A percentile compares a stretch with the other conserved stretches of the same genome.
These are phyloP conservation scores for Bruguiera gymnorhiza DNA, from an alignment of 345 rosid genomes.

Conservation along the genomic window DNA sequence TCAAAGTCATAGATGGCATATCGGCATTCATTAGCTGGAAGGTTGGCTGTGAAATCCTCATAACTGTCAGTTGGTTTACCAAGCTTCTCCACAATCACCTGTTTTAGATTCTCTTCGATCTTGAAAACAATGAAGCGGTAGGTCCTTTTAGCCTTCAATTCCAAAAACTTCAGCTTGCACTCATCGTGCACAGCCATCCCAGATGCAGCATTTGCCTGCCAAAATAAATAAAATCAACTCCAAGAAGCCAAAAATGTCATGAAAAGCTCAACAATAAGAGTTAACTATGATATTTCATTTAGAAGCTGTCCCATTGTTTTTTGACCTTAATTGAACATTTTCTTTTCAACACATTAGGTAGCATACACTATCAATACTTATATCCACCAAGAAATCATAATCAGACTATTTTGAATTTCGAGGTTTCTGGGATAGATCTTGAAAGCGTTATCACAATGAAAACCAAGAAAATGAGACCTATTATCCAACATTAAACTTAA, in stretches of 20 bases:
- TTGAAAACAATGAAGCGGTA: constrained; percentile 59
- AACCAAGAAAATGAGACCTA: background rate
- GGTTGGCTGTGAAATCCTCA: constrained; percentile 54
- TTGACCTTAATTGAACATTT: too few species aligned
- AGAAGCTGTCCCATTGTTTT: too few species aligned
- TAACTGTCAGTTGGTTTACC: constrained; percentile 56
- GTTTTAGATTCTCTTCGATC: constrained; percentile 65
- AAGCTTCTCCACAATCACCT: constrained; percentile 61
- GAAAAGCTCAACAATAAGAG: too few species aligned
- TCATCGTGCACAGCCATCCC: constrained; percentile 77
- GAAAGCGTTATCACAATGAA: background rate
- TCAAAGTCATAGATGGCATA: constrained; percentile 70
- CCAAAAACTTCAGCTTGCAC: constrained; percentile 64
- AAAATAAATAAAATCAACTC: background rate
- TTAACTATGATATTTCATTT: background rate
- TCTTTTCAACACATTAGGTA: too few species aligned
- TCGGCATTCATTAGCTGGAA: constrained; percentile 65
- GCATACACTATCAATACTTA: too few species aligned
- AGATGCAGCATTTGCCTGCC: constrained; percentile 60
- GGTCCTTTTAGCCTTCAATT: constrained; percentile 64
- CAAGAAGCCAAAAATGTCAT: background rate
- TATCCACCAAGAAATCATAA: too few species aligned
- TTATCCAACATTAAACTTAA: background rate
- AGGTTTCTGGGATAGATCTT: too few species aligned
- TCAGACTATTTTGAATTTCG: too few species aligned